phyloP scores from a whole-genome alignment of 495 filamentous ascomycete species.

The Penicillium maclennaniae region DNA sequence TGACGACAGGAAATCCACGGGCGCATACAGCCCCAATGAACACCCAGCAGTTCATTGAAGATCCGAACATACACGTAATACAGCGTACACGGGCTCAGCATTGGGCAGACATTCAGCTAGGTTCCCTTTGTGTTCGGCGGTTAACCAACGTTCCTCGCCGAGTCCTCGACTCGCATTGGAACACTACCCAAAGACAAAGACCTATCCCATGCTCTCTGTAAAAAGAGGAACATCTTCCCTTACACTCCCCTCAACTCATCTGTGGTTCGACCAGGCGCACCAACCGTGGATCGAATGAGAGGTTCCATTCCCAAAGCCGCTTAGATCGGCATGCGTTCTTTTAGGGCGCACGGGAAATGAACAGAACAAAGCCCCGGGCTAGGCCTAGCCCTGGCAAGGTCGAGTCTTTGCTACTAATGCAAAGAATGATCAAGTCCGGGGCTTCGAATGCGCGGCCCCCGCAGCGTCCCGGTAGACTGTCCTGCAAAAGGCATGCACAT shows the following conservation, averaged over 20 bases:
- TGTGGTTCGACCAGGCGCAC: background rate
- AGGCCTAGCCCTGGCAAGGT: background rate
- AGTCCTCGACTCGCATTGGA: background rate
- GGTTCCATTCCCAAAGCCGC: background rate
- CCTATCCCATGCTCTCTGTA: too few relatives aligned
- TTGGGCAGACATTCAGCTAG: background rate
- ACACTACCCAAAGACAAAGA: too few relatives aligned
- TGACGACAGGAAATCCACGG: background rate
- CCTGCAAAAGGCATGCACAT: background rate
- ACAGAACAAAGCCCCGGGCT: background rate
- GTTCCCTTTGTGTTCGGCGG: background rate
- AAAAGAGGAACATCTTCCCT: background rate
- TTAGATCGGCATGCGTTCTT: background rate
- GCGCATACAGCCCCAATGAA: background rate
- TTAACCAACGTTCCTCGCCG: background rate
- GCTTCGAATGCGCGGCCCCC: background rate
- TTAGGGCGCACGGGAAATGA: background rate
- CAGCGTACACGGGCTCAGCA: background rate
- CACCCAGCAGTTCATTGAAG: background rate
- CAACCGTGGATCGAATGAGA: slow-evolving; percentile 1
- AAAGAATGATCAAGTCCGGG: slow-evolving; percentile 5
- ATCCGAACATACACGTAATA: background rate
- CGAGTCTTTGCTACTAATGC: slow-evolving; percentile 1
- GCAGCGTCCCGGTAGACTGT: background rate
- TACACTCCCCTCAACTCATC: background rate